phyloP scores from a whole-genome alignment of 768 basidiomycete genomes.

The button mushroom (Agaricus bisporus) region DNA sequence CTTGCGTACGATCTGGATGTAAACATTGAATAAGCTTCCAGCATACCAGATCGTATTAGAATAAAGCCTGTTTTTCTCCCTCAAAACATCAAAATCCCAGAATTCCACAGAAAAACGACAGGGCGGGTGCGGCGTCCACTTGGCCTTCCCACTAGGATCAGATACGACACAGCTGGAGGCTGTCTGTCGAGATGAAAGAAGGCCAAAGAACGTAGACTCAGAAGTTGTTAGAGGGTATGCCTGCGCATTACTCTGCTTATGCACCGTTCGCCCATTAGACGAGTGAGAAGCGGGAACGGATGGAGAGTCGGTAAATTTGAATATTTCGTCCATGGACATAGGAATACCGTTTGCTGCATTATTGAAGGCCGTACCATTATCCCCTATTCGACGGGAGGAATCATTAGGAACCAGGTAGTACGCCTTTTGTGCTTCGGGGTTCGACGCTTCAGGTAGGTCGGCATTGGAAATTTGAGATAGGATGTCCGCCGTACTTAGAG shows the following conservation, averaged over 20 bases:
- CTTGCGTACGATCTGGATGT: slow-evolving; percentile 83
- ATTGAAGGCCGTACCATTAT: slow-evolving; percentile 46
- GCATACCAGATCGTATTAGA: slow-evolving; percentile 88
- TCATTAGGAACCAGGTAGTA: slow-evolving; percentile 68
- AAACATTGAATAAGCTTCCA: slow-evolving; percentile 83
- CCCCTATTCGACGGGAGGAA: slow-evolving; percentile 71
- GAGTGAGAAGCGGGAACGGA: slow-evolving; percentile 21
- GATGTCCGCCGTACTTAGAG: slow-evolving; percentile 49
- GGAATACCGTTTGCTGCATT: slow-evolving; percentile 24
- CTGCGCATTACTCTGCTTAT: slow-evolving; percentile 6
- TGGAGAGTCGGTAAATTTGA: slow-evolving; percentile 33
- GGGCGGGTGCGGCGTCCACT: slow-evolving; percentile 72
- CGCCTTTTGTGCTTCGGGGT: slow-evolving; percentile 21
- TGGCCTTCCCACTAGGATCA: slow-evolving; percentile 38
- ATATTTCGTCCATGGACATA: slow-evolving; percentile 66
- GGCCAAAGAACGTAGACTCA: slow-evolving; percentile 61
- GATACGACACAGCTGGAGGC: slow-evolving; percentile 34
- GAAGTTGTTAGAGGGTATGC: slow-evolving; percentile 17
- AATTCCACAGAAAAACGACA: slow-evolving; percentile 87
- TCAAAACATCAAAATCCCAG: slow-evolving; percentile 76
- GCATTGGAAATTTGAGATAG: slow-evolving; percentile 18
- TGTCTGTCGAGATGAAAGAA: slow-evolving; percentile 39
- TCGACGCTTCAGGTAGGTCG: slow-evolving; percentile 9
- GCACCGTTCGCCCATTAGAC: slow-evolving; percentile 10
- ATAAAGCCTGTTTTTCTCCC: slow-evolving; percentile 80